Evolutionary conservation across 495 filamentous ascomycete genomes (phyloP), one percentile per base, ranked within the genome.

Genomic region (Penicillium mononematosum): DNA sequence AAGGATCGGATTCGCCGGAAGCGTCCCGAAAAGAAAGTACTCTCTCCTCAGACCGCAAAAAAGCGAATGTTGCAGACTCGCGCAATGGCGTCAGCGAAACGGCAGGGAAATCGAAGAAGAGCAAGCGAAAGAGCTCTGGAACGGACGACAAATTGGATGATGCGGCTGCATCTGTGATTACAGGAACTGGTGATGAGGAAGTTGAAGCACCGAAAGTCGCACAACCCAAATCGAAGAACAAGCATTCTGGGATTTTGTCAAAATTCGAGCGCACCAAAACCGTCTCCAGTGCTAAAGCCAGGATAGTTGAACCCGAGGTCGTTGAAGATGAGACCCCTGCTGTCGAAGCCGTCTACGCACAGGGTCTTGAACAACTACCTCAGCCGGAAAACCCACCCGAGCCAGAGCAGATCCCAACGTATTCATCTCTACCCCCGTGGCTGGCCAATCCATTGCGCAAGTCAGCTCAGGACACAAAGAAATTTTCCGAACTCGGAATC

Each of bases 311-410:
- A 22, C 25, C 51, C 16, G 66, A 75, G 44, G 60, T 69, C 0
- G 61, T 64, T 5, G 67, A 65, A n/a, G 56, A 57, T 14, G 61
- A 58, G 32, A 62, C 46, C 45, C 53, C 10, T 49, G 61, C 48
- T 12, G 60, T 66, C 4, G 72, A 77, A 39, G 69, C 74, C 20
- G 66, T 75, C 14, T 78, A 82, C 46, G 79, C 86, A 10, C 81
- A 92, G 53, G 87, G 84, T 7, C 78, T 96, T 3, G 84, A 85
- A 55, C 90, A 89, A 14, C 68, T 96, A 12, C 91, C 90, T 20
- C 89, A 94, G 61, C 90, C 91, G 32, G 78, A 82, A 54, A 82
- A 81, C 17, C 79, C 81, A 1, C 72, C 77, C 9, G 79, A 86
- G 29, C 64, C 79, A 31, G 70, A 73, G 2, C 79, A 81, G 54